These are phyloP conservation scores for Elaphomyces granulatus DNA, from an alignment of 495 filamentous ascomycete genomes.

Conservation along the genomic window DNA sequence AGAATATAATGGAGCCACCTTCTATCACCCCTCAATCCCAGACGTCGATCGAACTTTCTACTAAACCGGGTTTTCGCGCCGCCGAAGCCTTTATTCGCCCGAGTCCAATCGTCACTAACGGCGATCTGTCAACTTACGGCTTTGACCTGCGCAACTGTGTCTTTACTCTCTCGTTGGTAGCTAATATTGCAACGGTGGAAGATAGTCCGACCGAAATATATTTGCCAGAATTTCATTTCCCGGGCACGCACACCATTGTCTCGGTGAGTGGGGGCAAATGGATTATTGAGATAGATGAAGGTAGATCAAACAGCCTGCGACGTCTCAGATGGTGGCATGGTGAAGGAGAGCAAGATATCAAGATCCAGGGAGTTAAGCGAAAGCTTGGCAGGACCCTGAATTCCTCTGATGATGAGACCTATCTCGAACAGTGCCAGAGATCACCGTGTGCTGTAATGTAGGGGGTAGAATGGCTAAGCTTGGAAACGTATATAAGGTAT, in stretches of 20 bases:
- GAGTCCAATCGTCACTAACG: conserved; percentile 60
- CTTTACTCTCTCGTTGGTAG: conserved; percentile 55
- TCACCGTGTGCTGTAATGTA: conserved; percentile 40
- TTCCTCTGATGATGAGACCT: conserved; percentile 43
- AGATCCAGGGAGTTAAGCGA: conserved; percentile 57
- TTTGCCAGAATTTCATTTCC: conserved; percentile 89
- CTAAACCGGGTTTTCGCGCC: conserved; percentile 62
- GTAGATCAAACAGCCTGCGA: conserved; percentile 51
- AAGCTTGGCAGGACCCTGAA: conserved; percentile 31
- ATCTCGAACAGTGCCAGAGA: conserved; percentile 44
- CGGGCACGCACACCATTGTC: conserved; percentile 49
- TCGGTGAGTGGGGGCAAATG: conserved; percentile 77
- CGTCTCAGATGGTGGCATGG: conserved; percentile 82
- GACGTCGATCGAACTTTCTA: conserved; percentile 35
- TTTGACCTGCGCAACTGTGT: conserved; percentile 66
- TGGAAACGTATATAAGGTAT: too few relatives aligned
- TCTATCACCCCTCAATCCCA: conserved; percentile 52
- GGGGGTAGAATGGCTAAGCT: too few relatives aligned
- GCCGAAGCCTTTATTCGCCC: conserved; percentile 87
- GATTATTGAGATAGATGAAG: conserved; percentile 61
- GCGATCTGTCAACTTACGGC: conserved; percentile 47
- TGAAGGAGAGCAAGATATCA: conserved; percentile 67
- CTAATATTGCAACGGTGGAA: conserved; percentile 33
- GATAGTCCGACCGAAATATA: conserved; percentile 69
- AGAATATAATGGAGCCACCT: conserved; percentile 51